A percentile compares a stretch with the other conserved stretches of the same genome.
Evolutionary conservation across 2,329 filamentous ascomycete species (phyloP).

Genomic region (Aspergillus hiratsukae): DNA sequence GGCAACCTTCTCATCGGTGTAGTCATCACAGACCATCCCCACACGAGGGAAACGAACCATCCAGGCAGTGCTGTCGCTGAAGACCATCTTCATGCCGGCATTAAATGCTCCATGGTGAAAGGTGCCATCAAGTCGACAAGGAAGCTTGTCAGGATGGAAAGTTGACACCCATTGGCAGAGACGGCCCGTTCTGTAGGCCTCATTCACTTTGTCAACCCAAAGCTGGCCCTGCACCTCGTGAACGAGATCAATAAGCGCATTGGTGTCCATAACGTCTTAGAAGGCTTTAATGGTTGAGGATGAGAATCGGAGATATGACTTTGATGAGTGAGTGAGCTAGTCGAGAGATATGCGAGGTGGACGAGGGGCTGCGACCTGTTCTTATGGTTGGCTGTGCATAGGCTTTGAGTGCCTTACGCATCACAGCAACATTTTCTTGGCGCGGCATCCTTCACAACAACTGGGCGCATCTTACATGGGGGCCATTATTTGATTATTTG

Average conservation of each 20-base stretch:
- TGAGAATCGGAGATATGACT: too few relatives aligned
- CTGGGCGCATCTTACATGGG: too few relatives aligned
- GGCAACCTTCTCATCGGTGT: conserved; percentile 27
- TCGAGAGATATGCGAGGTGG: too few relatives aligned
- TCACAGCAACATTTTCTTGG: too few relatives aligned
- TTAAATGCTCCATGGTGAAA: conserved; percentile 33
- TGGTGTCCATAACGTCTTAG: conserved; percentile 19
- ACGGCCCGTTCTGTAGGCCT: conserved; percentile 12
- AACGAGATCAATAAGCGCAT: conserved; percentile 17
- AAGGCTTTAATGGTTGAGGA: too few relatives aligned
- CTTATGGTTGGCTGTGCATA: too few relatives aligned
- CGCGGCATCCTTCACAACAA: too few relatives aligned
- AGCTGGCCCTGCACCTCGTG: conserved; percentile 16
- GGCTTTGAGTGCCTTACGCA: too few relatives aligned
- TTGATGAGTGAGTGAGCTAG: too few relatives aligned
- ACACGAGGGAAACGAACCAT: conserved; percentile 29
- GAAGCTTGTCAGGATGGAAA: conserved; percentile 30
- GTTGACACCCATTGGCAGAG: conserved; percentile 31
- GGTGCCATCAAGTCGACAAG: conserved; percentile 27
- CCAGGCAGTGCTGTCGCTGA: conserved; percentile 24
- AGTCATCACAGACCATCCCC: conserved; percentile 24
- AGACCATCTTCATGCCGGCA: conserved; percentile 30
- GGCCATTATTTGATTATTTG: too few relatives aligned
- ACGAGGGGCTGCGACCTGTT: too few relatives aligned
- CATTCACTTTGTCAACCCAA: conserved; percentile 22